Base-by-base conservation (phyloP, 176 grass and related monocot species). In the Lolium perenne region DNA sequence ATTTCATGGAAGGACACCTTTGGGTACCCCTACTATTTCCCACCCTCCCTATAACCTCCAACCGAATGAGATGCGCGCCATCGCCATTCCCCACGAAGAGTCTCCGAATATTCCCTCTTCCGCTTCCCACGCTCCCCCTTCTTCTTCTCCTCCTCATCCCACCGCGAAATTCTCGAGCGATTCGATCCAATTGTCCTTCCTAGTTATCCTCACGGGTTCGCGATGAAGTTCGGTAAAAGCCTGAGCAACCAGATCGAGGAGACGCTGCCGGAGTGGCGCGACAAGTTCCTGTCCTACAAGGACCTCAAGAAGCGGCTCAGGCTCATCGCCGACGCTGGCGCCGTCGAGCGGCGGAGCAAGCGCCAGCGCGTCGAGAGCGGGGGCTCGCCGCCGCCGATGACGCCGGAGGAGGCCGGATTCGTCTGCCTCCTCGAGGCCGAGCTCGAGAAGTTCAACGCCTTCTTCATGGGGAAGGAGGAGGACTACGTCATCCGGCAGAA, bases 201-300 rank as follows among this genome's bases (percentile, higher is more conserved):
- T 32, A 1, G 62, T 13, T 16, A 35, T 66, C 7, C 63, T 8
- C 63, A 16, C 63, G 26, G 63, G 63, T 66, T 35, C 26, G 63
- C 63, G 18, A 95, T 98, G 95, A 98, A 98, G 89, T 98, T 98
- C 64, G 95, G 95, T 41, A 98, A 95, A 86, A 98, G 93, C 74
- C 83, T 98, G 80, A 95, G 88, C 79, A 92, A 80, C 49, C 96
- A 98, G 90, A 95, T 98, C 84, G 96, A 89, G 90, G 96, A 98
- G 84, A 98, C 96, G 43, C 87, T 98, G 82, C 96, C 96, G 62
- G 96, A 98, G 78, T 98, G 96, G 96, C 84, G 93, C 48, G 96
- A 98, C 86, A 95, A 95, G 91, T 98, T 98, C 86, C 74, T 95
- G 60, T 95, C 93, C 80, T 98, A 98, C 82, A 98, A 98, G 91